Percentiles rank a stretch among this genome's conserved stretches.
These are phyloP conservation scores for Cicer bijugum DNA, from an alignment of 306 rosid species.

Conservation along the genomic window DNA sequence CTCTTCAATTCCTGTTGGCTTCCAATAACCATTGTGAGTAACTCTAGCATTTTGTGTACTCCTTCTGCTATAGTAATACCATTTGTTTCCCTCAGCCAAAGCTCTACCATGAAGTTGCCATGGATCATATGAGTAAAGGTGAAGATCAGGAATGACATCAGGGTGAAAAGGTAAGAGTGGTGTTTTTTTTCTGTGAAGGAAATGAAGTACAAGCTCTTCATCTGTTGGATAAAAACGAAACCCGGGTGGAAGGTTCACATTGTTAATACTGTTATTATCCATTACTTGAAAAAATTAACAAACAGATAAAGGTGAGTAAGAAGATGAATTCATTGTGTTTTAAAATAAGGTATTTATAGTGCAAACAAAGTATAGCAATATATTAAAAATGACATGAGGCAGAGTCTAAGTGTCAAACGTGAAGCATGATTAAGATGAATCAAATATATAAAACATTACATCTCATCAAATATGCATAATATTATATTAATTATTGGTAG, in stretches of 20 bases:
- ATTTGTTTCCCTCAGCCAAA: slow-evolving; percentile 79
- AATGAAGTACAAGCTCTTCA: slow-evolving; percentile 92
- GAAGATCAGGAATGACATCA: slow-evolving; percentile 95
- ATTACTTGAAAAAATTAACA: not conserved
- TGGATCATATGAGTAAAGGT: slow-evolving; percentile 78
- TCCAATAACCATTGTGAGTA: slow-evolving; percentile 77
- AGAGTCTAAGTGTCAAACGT: no score
- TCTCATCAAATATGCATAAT: no score
- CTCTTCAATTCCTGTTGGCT: slow-evolving; percentile 71
- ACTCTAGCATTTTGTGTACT: slow-evolving; percentile 54
- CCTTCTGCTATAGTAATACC: slow-evolving; percentile 91
- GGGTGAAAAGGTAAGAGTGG: slow-evolving; percentile 88
- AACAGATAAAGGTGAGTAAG: no score
- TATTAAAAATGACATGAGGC: no score
- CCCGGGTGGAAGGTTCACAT: slow-evolving; percentile 87
- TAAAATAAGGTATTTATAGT: no score
- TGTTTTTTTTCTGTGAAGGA: slow-evolving; percentile 80
- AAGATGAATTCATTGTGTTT: no score
- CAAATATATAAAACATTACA: no score
- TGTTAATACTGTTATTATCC: slow-evolving; percentile 53
- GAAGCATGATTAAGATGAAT: no score
- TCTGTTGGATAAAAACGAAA: slow-evolving; percentile 86
- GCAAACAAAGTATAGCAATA: no score
- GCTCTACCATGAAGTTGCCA: slow-evolving; percentile 95
- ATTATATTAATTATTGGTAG: no score